These are phyloP conservation scores for Angomonas desouzai DNA, from an alignment of 208 protist species.

Conservation along the genomic window DNA sequence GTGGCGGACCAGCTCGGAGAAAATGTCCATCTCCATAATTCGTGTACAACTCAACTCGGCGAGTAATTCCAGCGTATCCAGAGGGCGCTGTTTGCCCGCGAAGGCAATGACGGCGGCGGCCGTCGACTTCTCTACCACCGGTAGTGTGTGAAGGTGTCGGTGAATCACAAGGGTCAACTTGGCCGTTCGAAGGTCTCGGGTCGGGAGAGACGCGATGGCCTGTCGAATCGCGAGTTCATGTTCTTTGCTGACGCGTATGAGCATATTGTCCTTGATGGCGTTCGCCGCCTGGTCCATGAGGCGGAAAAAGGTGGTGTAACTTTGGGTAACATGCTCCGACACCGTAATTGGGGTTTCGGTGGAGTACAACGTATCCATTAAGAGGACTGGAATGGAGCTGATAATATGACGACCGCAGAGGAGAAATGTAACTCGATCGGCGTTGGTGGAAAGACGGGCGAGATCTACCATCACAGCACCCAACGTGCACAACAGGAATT, in stretches of 20 bases:
- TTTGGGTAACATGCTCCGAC: conserved; percentile 17
- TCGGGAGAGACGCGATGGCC: conserved; percentile 58
- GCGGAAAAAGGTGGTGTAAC: conserved; percentile 63
- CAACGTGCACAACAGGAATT: conserved; percentile 54
- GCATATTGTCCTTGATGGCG: conserved; percentile 60
- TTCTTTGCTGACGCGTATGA: conserved; percentile 33
- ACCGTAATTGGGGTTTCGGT: conserved; percentile 32
- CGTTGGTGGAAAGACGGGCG: conserved; percentile 16
- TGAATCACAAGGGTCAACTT: conserved; percentile 70
- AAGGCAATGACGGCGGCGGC: conserved; percentile 56
- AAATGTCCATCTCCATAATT: conserved; percentile 56
- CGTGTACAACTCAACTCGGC: conserved; percentile 70
- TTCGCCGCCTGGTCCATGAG: conserved; percentile 70
- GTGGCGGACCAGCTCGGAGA: conserved; percentile 62
- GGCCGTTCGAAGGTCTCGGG: conserved; percentile 41
- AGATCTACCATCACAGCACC: conserved; percentile 52
- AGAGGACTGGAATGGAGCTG: conserved; percentile 37
- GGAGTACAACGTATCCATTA: conserved; percentile 43
- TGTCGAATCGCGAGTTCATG: conserved; percentile 44
- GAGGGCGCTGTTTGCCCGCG: conserved; percentile 46
- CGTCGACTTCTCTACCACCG: conserved; percentile 52
- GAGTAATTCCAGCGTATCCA: conserved; percentile 66
- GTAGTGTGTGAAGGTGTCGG: conserved; percentile 62
- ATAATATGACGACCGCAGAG: conserved; percentile 42
- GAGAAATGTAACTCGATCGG: conserved; percentile 22